Evolutionary conservation across 805 yeast species (phyloP), one percentile per base, ranked within the genome.

Genomic region (Metschnikowia kofuensis): DNA sequence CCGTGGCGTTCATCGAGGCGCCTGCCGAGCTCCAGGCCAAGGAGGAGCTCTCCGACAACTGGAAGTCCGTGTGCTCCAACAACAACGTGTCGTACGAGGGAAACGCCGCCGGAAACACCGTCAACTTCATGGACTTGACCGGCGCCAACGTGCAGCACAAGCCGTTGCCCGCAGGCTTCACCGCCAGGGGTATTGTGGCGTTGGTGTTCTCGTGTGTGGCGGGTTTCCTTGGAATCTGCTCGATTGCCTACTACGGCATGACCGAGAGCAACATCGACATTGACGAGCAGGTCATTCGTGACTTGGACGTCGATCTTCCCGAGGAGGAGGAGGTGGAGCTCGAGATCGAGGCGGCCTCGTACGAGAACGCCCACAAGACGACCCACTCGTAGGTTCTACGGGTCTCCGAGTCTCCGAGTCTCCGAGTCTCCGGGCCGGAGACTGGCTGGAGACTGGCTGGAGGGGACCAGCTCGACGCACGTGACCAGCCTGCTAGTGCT

Each of bases 101-200:
- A 66, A 94, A 94, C 64, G 98, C 98, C 53, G 99, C 97, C 48
- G 96, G 80, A 52, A 87, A 89, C 73, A 56, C 79, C 38, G 74
- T 64, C 4, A 74, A 86, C 64, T 82, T 72, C 72, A 63, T 82
- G 49, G 84, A 92, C 66, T 76, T 94, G 58, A 67, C 76, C 10
- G 95, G 95, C 53, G 82, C 89, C 72, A 84, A 85, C 65, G 75
- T 77, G 36, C 97, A 91, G 72, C 73, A 56, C 32, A 72, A 74
- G 55, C 58, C 70, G 38, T 78, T 94, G 61, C 98, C 98, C 40
- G 64, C 76, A 40, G 97, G 97, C 15, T 94, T 94, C 80, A 92
- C 98, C 44, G 88, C 96, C 49, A 84, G 86, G 65, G 99, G 99
- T 75, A 84, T 86, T 65, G 96, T 92, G 46, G 98, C 98, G 11